Evolutionary conservation across 23 red algal genomes (phyloP).

Genomic region (Pyropia haitanensis): DNA sequence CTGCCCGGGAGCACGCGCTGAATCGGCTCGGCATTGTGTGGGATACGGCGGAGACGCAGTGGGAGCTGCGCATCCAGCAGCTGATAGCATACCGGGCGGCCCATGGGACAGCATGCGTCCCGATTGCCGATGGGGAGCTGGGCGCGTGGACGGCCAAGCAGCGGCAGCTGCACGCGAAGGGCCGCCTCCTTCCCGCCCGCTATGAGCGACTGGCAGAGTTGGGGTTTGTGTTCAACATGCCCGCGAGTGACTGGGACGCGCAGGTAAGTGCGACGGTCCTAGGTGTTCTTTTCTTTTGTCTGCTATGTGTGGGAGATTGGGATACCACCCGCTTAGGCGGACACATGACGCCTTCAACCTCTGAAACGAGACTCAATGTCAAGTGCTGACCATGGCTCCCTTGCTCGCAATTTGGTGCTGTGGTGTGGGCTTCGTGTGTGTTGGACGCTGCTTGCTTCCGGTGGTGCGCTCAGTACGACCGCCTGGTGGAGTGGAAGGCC

Average conservation of each 20-base stretch:
- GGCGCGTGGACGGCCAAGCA: slow-evolving; percentile 64
- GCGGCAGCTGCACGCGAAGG: slow-evolving; percentile 29
- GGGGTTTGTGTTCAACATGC: slow-evolving; percentile 52
- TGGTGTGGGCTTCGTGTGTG: no score
- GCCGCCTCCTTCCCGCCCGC: slow-evolving; percentile 36
- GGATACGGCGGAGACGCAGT: slow-evolving; percentile 43
- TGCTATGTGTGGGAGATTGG: no score
- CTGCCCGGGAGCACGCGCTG: slow-evolving; percentile 20
- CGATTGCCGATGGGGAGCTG: slow-evolving; percentile 47
- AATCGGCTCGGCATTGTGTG: slow-evolving; percentile 55
- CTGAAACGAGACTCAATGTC: no score
- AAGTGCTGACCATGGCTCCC: no score
- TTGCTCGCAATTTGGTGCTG: no score
- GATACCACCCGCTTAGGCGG: no score
- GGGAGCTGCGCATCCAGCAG: slow-evolving; percentile 39
- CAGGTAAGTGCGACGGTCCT: slow-evolving; percentile 8
- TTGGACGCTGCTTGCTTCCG: no score
- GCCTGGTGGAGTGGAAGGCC: slow-evolving; percentile 21
- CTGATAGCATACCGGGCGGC: slow-evolving; percentile 35
- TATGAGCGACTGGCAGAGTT: slow-evolving; percentile 35
- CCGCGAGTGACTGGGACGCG: slow-evolving; percentile 58
- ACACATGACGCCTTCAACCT: no score
- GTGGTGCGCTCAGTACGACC: background rate
- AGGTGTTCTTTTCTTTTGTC: no score
- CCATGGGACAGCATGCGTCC: slow-evolving; percentile 37